Evolutionary conservation across 306 rosid genomes (phyloP).

Genomic region (Trichosanthes cucumerina): DNA sequence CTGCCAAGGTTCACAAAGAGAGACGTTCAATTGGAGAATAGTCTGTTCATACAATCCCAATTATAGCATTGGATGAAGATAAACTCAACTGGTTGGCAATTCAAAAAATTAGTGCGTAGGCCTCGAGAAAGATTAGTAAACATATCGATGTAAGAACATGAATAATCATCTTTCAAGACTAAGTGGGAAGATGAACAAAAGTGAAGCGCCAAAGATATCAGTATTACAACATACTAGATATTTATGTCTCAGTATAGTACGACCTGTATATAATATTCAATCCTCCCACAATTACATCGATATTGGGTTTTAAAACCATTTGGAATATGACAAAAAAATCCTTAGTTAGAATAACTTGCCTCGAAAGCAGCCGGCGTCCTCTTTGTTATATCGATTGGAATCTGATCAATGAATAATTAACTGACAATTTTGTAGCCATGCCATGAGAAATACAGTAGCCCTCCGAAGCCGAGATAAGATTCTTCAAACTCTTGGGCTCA

Average conservation of each 20-base stretch:
- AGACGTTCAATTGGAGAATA: not conserved
- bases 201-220: not conserved
- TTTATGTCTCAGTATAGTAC: not conserved
- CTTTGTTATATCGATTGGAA: constrained; percentile 70
- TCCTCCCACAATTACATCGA: not conserved
- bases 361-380: constrained; percentile 86
- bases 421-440: constrained; percentile 75
- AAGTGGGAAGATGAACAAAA: not conserved
- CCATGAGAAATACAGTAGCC: constrained; percentile 92
- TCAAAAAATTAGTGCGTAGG: not conserved
- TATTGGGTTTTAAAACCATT: not conserved
- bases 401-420: constrained; percentile 74
- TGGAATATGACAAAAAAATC: not conserved
- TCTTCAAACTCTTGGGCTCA: constrained; percentile 80
- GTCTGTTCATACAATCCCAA: not conserved
- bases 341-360: constrained; percentile 27
- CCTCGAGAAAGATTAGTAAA: not conserved
- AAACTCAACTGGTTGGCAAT: not conserved
- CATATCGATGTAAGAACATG: not conserved
- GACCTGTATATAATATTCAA: not conserved
- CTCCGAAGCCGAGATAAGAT: constrained; percentile 73
- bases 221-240: not conserved
- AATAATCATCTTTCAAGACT: not conserved
- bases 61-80: not conserved
- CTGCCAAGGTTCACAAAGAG: not conserved